Evolutionary conservation across 129 eudicot genomes (phyloP).

Genomic region (Mikania micrantha): DNA sequence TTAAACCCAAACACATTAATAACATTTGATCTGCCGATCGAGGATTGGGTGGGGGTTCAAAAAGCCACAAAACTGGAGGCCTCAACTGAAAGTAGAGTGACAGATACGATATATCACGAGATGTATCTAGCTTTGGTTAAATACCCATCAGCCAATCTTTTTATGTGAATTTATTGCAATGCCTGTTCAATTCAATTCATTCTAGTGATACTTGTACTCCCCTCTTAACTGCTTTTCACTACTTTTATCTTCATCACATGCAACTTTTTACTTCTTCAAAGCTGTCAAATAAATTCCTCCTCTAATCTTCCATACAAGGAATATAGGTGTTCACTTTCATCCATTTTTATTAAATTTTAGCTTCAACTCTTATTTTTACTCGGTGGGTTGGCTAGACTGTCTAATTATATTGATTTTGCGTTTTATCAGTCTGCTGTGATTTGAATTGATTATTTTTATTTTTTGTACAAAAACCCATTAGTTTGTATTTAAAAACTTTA

Average conservation of each 20-base stretch:
- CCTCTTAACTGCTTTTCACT: constrained; percentile 26
- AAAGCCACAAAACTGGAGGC: background rate
- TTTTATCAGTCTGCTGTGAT: no score
- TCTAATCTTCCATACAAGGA: no score
- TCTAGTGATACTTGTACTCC: background rate
- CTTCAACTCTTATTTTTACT: no score
- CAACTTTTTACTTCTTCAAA: background rate
- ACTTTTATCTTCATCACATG: constrained; percentile 33
- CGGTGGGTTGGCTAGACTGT: no score
- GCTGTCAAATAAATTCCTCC: constrained; percentile 26
- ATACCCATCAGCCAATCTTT: background rate
- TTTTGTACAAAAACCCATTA: no score
- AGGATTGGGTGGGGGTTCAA: background rate
- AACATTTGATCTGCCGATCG: background rate
- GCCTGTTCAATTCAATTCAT: background rate
- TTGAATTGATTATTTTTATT: no score
- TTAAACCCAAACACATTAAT: background rate
- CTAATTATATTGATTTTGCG: no score
- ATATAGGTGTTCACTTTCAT: no score
- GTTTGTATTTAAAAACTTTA: no score
- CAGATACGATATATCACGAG: constrained; percentile 11
- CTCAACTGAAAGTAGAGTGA: background rate
- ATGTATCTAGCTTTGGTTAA: constrained; percentile 21
- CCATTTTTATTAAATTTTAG: no score
- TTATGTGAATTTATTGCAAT: background rate